A percentile compares a stretch with the other conserved stretches of the same genome.
Evolutionary conservation across 2,329 filamentous ascomycete genomes (phyloP).

Genomic region (Cercospora berteroae): DNA sequence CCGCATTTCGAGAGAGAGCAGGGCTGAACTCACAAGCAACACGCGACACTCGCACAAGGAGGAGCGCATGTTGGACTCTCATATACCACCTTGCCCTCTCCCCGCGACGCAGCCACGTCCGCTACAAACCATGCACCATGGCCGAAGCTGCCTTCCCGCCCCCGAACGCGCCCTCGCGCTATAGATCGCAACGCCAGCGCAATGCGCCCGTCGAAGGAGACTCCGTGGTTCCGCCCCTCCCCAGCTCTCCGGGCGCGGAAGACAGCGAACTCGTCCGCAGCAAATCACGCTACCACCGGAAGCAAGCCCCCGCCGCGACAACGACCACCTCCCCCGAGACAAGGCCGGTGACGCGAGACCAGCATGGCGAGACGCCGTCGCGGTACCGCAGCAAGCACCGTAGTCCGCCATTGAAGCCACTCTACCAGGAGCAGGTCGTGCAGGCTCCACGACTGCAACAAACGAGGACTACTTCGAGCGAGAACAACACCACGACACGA

Average conservation of each 20-base stretch:
- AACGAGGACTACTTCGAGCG: constrained; percentile 16
- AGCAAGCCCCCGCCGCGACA: constrained; percentile 19
- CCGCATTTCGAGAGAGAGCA: neutral
- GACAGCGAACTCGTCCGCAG: constrained; percentile 30
- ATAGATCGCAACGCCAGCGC: constrained; percentile 24
- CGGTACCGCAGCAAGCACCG: constrained; percentile 27
- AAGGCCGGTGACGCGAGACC: constrained; percentile 16
- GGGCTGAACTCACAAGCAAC: neutral
- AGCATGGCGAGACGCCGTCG: constrained; percentile 18
- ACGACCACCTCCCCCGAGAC: constrained; percentile 13
- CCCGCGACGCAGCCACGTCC: neutral
- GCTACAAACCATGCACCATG: constrained; percentile 24
- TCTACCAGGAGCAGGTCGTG: constrained; percentile 22
- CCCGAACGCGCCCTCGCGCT: constrained; percentile 20
- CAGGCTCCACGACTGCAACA: constrained; percentile 16
- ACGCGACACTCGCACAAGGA: neutral
- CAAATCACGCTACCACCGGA: constrained; percentile 36
- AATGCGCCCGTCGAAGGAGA: constrained; percentile 17
- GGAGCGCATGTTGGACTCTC: neutral
- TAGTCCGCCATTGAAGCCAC: constrained; percentile 17
- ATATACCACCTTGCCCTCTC: neutral
- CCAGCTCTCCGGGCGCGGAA: constrained; percentile 17
- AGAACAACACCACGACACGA: constrained; percentile 1
- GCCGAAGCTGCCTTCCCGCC: constrained; percentile 12
- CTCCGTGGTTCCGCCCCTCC: constrained; percentile 7